Evolutionary conservation across 148 eudicot genomes (phyloP).

Genomic region (Rhododendron ferrugineum): DNA sequence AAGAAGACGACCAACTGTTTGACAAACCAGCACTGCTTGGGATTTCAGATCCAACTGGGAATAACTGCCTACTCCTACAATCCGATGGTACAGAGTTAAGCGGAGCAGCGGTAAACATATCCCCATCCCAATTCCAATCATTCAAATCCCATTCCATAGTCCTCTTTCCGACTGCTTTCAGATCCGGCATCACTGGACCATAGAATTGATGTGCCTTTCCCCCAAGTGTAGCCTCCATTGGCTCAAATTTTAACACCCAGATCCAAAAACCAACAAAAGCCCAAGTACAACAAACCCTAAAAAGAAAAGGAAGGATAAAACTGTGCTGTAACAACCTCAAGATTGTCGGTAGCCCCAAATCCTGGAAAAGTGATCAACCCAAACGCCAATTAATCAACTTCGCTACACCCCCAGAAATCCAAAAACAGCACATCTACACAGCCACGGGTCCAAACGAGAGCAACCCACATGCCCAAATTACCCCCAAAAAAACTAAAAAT

Average conservation of each 20-base stretch:
- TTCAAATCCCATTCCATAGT: slow-evolving; percentile 85
- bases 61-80: slow-evolving; percentile 53
- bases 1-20: slow-evolving; percentile 32
- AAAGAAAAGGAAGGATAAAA: background rate
- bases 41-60: slow-evolving; percentile 40
- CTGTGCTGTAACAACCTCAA: background rate
- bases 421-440: slow-evolving; percentile 26
- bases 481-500: slow-evolving; percentile 7
- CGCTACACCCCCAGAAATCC: slow-evolving; percentile 25
- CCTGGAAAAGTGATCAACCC: background rate
- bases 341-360: slow-evolving; percentile 3
- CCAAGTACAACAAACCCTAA: background rate
- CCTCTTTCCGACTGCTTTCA: slow-evolving; percentile 58
- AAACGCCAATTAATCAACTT: slow-evolving; percentile 22
- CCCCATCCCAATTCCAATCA: slow-evolving; percentile 96
- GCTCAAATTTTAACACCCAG: background rate
- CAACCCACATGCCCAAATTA: slow-evolving; percentile 34
- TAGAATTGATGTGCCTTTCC: slow-evolving; percentile 40
- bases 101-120: slow-evolving; percentile 56
- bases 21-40: slow-evolving; percentile 20
- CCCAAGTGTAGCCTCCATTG: slow-evolving; percentile 55
- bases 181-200: slow-evolving; percentile 43
- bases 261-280: slow-evolving; percentile 1
- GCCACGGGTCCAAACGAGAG: slow-evolving; percentile 29
- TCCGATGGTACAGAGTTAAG: slow-evolving; percentile 42